phyloP scores from a whole-genome alignment of 2,329 filamentous ascomycete species.

The Cordyceps pruinosa region DNA sequence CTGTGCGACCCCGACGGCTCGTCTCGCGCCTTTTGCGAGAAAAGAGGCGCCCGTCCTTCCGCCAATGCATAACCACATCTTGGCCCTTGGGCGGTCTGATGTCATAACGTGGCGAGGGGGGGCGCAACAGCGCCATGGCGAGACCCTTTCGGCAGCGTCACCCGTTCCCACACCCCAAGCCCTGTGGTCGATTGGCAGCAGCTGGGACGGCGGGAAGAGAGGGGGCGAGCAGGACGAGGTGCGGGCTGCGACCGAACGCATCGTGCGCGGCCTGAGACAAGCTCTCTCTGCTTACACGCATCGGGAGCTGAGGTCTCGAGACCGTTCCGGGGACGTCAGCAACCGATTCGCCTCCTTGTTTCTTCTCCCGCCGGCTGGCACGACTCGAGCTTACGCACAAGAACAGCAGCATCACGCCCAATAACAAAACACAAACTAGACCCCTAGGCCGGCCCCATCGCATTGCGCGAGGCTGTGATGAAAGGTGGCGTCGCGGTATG shows the following conservation, averaged over 20 bases:
- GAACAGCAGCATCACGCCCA: background rate
- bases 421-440: background rate
- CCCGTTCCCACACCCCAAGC: constrained; percentile 11
- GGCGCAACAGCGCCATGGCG: background rate
- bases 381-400: too few species aligned
- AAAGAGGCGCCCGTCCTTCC: too few species aligned
- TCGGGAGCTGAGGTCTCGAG: background rate
- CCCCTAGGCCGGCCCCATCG: background rate
- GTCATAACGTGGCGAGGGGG: constrained; percentile 9
- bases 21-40: too few species aligned
- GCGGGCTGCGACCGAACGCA: background rate
- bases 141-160: constrained; percentile 10
- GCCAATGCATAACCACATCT: too few species aligned
- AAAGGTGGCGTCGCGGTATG: constrained; percentile 6
- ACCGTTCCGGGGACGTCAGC: too few species aligned
- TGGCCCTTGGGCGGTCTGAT: constrained; percentile 9
- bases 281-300: background rate
- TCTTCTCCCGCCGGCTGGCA: background rate
- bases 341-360: too few species aligned
- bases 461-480: constrained; percentile 9
- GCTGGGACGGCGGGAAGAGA: background rate
- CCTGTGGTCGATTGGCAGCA: constrained; percentile 1
- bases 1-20: too few species aligned
- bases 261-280: too few species aligned
- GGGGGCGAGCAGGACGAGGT: background rate